Evolutionary conservation across 306 rosid genomes (phyloP).

Genomic region (Cicer pinnatifidum): DNA sequence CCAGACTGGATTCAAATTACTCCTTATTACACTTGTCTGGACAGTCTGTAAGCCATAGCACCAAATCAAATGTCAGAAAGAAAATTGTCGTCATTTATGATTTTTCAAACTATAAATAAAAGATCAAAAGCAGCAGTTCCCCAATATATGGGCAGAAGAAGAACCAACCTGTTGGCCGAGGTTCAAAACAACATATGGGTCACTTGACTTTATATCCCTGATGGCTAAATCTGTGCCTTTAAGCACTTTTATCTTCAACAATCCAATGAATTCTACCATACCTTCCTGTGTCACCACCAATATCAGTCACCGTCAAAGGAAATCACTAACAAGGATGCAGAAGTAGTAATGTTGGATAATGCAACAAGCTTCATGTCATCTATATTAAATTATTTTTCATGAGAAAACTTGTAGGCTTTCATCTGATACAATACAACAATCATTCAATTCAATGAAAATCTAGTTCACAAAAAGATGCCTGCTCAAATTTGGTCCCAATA

Average conservation of each 20-base stretch:
- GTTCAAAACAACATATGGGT: slow-evolving; percentile 88
- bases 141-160: slow-evolving; percentile 32
- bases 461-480: slow-evolving; percentile 34
- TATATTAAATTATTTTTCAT: slow-evolving; percentile 36
- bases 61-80: slow-evolving; percentile 46
- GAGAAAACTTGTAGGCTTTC: slow-evolving; percentile 24
- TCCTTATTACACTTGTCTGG: slow-evolving; percentile 64
- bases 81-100: slow-evolving; percentile 37
- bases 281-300: slow-evolving; percentile 73
- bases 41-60: slow-evolving; percentile 58
- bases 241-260: slow-evolving; percentile 87
- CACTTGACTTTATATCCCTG: slow-evolving; percentile 95
- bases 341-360: slow-evolving; percentile 41
- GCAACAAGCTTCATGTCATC: slow-evolving; percentile 42
- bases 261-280: slow-evolving; percentile 90
- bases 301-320: slow-evolving; percentile 49
- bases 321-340: slow-evolving; percentile 40
- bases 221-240: slow-evolving; percentile 89
- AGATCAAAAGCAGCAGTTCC: slow-evolving; percentile 34
- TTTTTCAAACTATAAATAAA: slow-evolving; percentile 26
- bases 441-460: slow-evolving; percentile 27
- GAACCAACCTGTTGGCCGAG: slow-evolving; percentile 85
- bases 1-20: slow-evolving; percentile 99
- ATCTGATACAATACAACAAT: slow-evolving; percentile 21
- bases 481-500: slow-evolving; percentile 27